Evolutionary conservation across 257 asterid genomes (phyloP).

Genomic region (Ilex aquifolium): DNA sequence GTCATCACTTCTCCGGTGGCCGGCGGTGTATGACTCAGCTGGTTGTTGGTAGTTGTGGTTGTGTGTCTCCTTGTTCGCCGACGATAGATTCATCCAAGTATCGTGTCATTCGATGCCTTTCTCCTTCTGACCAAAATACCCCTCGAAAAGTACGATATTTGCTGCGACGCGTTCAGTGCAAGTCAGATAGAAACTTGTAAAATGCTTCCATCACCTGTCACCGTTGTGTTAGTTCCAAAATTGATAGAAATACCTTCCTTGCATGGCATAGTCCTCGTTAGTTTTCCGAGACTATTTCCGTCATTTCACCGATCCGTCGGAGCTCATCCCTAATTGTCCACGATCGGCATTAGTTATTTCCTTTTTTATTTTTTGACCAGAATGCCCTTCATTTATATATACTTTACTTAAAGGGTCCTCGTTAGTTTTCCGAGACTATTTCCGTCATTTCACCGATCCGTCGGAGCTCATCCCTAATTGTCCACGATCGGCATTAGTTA

Average conservation of each 20-base stretch:
- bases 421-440: not conserved
- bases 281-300: constrained; percentile 7
- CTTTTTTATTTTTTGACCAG: constrained; percentile 10
- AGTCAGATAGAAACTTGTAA: constrained; percentile 31
- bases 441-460: constrained; percentile 12
- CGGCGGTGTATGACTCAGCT: constrained; percentile 20
- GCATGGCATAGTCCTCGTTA: constrained; percentile 4
- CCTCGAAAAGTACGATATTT: constrained; percentile 34
- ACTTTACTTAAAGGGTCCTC: not conserved
- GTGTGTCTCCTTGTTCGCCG: constrained; percentile 1
- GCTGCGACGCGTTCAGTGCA: constrained; percentile 39
- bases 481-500: constrained; percentile 2
- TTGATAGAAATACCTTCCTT: constrained; percentile 27
- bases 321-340: constrained; percentile 14
- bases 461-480: constrained; percentile 17
- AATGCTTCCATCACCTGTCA: constrained; percentile 25
- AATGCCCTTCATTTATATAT: constrained; percentile 2
- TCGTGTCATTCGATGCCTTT: constrained; percentile 30
- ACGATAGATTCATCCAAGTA: constrained; percentile 16
- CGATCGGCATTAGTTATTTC: not conserved
- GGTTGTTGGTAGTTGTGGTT: constrained; percentile 1
- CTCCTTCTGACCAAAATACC: constrained; percentile 37
- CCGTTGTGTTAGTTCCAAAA: constrained; percentile 47
- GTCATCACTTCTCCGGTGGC: constrained; percentile 10
- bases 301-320: constrained; percentile 16